Base-by-base conservation (phyloP, 306 rosid species). In the Vigna nakashimae region DNA sequence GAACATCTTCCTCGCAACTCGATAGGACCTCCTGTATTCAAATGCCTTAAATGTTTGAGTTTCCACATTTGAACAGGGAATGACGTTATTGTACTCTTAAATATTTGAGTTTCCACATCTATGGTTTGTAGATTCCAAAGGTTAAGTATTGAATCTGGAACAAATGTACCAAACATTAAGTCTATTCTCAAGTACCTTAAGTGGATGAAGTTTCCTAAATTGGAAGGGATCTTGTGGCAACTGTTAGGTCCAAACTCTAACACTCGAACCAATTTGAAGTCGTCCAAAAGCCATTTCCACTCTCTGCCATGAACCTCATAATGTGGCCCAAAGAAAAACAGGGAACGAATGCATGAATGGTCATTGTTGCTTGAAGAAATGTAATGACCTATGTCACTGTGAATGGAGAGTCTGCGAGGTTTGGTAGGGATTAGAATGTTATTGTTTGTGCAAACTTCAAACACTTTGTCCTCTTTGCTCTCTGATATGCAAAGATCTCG, bases 371-470 rank as follows among this genome's bases (percentile, higher is more conserved):
- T 55, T 46, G 75, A 71, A 77, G 79, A 55, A 53, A 38, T 22
- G 38, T 77, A 72, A 4, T 2, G 28, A 77, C 50, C 14, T 20
- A 57, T 34, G 6, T 1, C 24, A 42, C 71, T 55, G 14, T 71
- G 57, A 48, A 82, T 22, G n/a, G 79, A 55, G 9, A 82, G n/a
- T 14, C 85, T 77, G 0, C 79, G 74, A 16, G 85, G 75, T 55
- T 64, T 71, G 24, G 40, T 82, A 0, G 67, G 9, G 45, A 60
- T 16, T 32, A 30, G 7, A 30, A 60, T 56, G 43, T 65, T 56
- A 1, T 9, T 18, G 1, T 77, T 71, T 1, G 24, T 60, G 34
- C 63, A 63, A 60, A 76, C 46, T 14, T 82, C 55, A 3, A 82
- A 51, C 9, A 60, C 15, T 0, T 75, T 75, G 20, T 58, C 66